Evolutionary conservation across 169 alveolate species (phyloP), one percentile per base, ranked within the genome.

Genomic region (Plasmodium berghei): DNA sequence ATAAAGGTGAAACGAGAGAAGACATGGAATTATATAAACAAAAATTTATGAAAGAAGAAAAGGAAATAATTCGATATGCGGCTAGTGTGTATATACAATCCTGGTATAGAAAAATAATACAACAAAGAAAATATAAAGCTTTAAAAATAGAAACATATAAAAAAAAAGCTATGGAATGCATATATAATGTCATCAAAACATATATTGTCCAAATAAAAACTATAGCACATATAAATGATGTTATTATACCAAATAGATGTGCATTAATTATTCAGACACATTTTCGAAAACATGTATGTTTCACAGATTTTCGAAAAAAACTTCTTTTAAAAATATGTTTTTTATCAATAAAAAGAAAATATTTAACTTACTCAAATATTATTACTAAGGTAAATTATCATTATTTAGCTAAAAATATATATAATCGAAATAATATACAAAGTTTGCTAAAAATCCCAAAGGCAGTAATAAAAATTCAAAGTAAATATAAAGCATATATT

Each of bases 21-120:
- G 61, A 73, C 22, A 26, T 86, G 58, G 91, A 86, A 62, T 26
- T 70, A 24, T 71, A 40, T 61, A 70, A 71, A 42, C 75, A 86
- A 28, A 69, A 54, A 16, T 86, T 86, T 73, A 86, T 86, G 73
- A 69, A 48, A 26, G 72, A 69, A 28, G 91, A 86, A 49, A 86
- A 86, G 22, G 34, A 86, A 24, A 46, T 86, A 71, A 86, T 86
- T 61, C 28, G 69, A 40, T 74, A 86, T 59, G 91, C 91, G 12
- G 87, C 91, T 9, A 45, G 91, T 86, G 74, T 86, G 20, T 86
- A 70, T 52, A 86, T 86, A 58, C 91, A 86, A 66, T 58, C 91
- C 5, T 70, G 87, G 91, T 86, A 40, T 69, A 86, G 91, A 56
- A 86, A 86, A 86, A 55, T 86, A 86, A 59, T 46, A 34, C 91